These are phyloP conservation scores for Crepidotus variabilis DNA, from an alignment of 768 basidiomycete genomes.

Conservation along the genomic window DNA sequence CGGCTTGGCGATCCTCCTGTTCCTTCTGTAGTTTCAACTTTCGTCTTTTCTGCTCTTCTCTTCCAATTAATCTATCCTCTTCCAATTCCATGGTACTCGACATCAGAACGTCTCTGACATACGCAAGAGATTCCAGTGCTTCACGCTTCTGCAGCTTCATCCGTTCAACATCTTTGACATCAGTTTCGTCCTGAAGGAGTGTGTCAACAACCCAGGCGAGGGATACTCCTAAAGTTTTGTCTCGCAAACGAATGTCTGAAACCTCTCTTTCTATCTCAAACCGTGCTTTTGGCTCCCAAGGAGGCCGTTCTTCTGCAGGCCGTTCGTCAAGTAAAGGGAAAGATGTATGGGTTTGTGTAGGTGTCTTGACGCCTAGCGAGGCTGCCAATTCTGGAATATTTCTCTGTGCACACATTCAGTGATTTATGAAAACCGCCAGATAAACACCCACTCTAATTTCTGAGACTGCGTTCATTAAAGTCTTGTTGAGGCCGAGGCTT, in stretches of 20 bases:
- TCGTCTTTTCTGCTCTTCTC: constrained; percentile 40
- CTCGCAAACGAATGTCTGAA: constrained; percentile 45
- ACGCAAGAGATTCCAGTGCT: constrained; percentile 72
- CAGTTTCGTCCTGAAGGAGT: constrained; percentile 53
- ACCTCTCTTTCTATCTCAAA: constrained; percentile 70
- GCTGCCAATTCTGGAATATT: constrained; percentile 84
- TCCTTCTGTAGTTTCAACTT: constrained; percentile 24
- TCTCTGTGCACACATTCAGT: constrained; percentile 40
- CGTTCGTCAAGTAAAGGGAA: constrained; percentile 67
- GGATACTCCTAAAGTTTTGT: constrained; percentile 65
- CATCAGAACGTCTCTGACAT: constrained; percentile 72
- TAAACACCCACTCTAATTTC: constrained; percentile 60
- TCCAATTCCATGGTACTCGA: constrained; percentile 54
- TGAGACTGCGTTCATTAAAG: constrained; percentile 74
- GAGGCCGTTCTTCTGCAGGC: constrained; percentile 50
- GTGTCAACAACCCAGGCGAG: constrained; percentile 73
- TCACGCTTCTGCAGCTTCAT: constrained; percentile 47
- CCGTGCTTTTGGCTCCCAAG: constrained; percentile 68
- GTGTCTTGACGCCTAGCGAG: constrained; percentile 55
- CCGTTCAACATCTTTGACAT: constrained; percentile 35
- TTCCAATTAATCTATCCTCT: constrained; percentile 61
- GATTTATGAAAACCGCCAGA: constrained; percentile 3
- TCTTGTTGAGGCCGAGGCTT: constrained; percentile 81
- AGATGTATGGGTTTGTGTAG: constrained; percentile 41
- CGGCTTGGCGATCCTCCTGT: constrained; percentile 17